These are phyloP conservation scores for Uronychia setigera DNA, from an alignment of 73 alveolate genomes.

Conservation along the genomic window DNA sequence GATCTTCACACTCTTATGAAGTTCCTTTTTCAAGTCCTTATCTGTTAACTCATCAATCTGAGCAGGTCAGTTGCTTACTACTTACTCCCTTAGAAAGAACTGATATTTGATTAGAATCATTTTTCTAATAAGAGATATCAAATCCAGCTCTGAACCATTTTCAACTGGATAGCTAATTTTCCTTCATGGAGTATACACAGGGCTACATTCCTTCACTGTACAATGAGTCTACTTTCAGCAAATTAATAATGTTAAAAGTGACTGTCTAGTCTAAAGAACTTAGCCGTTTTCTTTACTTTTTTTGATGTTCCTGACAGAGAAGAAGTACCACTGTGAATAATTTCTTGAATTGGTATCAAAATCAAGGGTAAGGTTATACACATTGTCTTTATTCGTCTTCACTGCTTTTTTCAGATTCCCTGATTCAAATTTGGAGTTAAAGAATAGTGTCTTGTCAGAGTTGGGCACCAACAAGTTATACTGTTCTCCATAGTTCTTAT, in stretches of 20 bases:
- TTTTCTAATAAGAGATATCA: slow-evolving; percentile 57
- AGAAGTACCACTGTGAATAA: slow-evolving; percentile 81
- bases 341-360: slow-evolving; percentile 76
- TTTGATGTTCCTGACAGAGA: slow-evolving; percentile 55
- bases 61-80: background rate
- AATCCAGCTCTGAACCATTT: slow-evolving; percentile 75
- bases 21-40: slow-evolving; percentile 33
- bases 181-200: slow-evolving; percentile 55
- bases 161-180: slow-evolving; percentile 3
- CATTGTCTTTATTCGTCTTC: slow-evolving; percentile 34
- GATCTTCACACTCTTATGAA: slow-evolving; percentile 43
- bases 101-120: slow-evolving; percentile 28
- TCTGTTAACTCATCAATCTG: background rate
- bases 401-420: slow-evolving; percentile 50
- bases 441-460: slow-evolving; percentile 30
- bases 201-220: slow-evolving; percentile 79
- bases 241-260: slow-evolving; percentile 61
- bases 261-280: slow-evolving; percentile 44
- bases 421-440: slow-evolving; percentile 79
- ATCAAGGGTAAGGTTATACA: slow-evolving; percentile 61
- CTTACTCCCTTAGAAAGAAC: slow-evolving; percentile 35
- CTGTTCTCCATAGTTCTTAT: background rate
- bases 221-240: slow-evolving; percentile 72
- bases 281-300: slow-evolving; percentile 32
- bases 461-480: slow-evolving; percentile 19